Percentiles rank a stretch among this genome's conserved stretches.
These are phyloP conservation scores for Kalanchoe fedtschenkoi DNA, from an alignment of 164 flowering plant genomes.

Conservation along the genomic window DNA sequence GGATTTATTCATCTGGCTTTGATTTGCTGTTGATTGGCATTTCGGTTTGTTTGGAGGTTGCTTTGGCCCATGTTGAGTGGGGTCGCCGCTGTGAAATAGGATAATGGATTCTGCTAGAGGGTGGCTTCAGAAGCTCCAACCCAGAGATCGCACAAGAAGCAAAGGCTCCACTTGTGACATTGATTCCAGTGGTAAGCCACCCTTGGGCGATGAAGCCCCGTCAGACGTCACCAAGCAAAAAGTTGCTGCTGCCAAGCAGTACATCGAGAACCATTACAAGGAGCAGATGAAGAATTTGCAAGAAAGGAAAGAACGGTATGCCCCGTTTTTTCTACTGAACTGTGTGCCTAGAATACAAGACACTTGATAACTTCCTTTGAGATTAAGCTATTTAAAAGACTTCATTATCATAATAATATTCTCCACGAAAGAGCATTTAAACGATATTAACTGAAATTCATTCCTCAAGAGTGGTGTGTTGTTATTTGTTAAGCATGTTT, in stretches of 20 bases:
- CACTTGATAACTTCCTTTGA: no score
- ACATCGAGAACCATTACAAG: neutral
- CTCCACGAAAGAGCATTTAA: no score
- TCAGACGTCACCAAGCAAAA: neutral
- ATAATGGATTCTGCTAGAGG: slow-evolving; percentile 1
- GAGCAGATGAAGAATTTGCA: slow-evolving; percentile 4
- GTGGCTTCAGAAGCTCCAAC: neutral
- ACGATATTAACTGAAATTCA: no score
- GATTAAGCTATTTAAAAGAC: no score
- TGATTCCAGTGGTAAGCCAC: neutral
- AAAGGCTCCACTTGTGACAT: neutral
- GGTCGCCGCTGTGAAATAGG: neutral
- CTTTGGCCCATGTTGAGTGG: neutral
- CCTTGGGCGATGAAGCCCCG: neutral
- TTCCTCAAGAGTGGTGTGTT: no score
- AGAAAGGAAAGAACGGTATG: slow-evolving; percentile 2
- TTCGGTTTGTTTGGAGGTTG: neutral
- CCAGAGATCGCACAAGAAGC: neutral
- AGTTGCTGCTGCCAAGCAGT: slow-evolving; percentile 1
- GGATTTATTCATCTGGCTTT: no score
- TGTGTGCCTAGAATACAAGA: no score
- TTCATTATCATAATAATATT: no score
- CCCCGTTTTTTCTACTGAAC: no score
- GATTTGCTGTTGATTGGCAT: neutral
- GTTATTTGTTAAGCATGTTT: no score